Evolutionary conservation across 2,329 filamentous ascomycete genomes (phyloP), one percentile per base, ranked within the genome.

Genomic region (Aspergillus hiratsukae): DNA sequence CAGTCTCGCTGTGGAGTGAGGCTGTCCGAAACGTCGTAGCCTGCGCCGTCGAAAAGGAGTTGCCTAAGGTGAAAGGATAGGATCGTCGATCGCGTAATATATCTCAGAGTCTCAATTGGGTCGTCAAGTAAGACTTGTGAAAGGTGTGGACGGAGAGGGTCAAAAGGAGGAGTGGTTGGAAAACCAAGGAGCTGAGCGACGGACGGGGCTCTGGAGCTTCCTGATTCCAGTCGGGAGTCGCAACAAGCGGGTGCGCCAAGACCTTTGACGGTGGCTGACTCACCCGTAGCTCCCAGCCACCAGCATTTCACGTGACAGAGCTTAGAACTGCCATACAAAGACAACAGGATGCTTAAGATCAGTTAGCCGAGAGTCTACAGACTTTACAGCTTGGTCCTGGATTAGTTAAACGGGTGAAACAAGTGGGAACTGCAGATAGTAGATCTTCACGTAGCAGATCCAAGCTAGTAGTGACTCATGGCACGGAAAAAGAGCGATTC

Each of bases 201-300:
- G 37, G 41, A 53, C 49, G 56, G 56, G 49, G 53, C 58, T 57
- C 56, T 31, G 29, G 52, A 59, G 53, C 54, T 57, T 55, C 49
- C 41, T 53, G 62, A 55, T 57, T 58, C 62, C 62, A 55, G 67
- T 68, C 65, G 69, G 69, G 63, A 55, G 67, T 68, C 66, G 69
- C 66, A 69, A 67, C 63, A 64, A 61, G 69, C 68, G 69, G 69
- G 66, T 70, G 67, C 61, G 66, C 69, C 69, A 71, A 71, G 67
- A 49, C 52, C 46, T n/a, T 41, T 41, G 31, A 23, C 27, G 27
- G 19, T 53, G 35, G 62, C 57, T 70, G 68, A 68, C 58, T 69
- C 64, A 69, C 61, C 65, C 48, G 40, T 11, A 14, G 23, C 51
- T 45, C 6, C 19, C 51, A 48, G 43, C 14, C 28, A 37, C 31